Evolutionary conservation across 805 yeast species (phyloP).

Genomic region (Suhomyces kilbournensis): DNA sequence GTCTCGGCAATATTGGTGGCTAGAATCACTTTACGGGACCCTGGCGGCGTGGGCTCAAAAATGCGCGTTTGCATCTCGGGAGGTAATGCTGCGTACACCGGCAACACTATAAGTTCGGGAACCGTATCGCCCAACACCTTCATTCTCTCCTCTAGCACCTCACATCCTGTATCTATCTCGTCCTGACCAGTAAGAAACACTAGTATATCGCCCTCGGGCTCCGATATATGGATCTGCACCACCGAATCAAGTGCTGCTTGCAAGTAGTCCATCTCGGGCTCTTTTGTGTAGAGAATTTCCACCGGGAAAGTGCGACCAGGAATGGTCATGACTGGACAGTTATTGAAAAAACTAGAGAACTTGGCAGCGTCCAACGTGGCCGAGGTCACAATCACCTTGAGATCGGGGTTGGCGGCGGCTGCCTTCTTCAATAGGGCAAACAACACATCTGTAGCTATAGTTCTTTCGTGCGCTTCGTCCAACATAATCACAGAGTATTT

Average conservation of each 20-base stretch:
- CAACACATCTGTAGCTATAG: conserved; percentile 87
- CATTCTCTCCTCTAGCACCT: conserved; percentile 62
- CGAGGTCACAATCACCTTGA: conserved; percentile 81
- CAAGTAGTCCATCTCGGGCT: conserved; percentile 84
- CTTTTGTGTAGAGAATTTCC: conserved; percentile 71
- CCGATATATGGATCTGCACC: conserved; percentile 80
- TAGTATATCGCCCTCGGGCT: conserved; percentile 72
- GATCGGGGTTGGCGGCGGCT: conserved; percentile 61
- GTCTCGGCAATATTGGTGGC: conserved; percentile 98
- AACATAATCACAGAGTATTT: conserved; percentile 83
- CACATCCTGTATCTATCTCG: conserved; percentile 89
- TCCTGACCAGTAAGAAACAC: conserved; percentile 91
- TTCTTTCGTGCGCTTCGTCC: conserved; percentile 97
- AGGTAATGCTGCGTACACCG: conserved; percentile 89
- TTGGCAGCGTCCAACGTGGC: conserved; percentile 91
- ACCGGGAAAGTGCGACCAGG: conserved; percentile 94
- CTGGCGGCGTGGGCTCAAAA: conserved; percentile 83
- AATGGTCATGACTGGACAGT: conserved; percentile 78
- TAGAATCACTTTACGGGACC: conserved; percentile 81
- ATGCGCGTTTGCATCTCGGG: conserved; percentile 85
- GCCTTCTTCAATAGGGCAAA: conserved; percentile 83
- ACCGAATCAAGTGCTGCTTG: conserved; percentile 82
- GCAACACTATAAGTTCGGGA: conserved; percentile 71
- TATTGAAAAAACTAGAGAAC: conserved; percentile 72
- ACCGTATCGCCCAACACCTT: conserved; percentile 59